Conservation (phyloP, 176 grass and related monocot genomes). For the Chloris gayana region DNA sequence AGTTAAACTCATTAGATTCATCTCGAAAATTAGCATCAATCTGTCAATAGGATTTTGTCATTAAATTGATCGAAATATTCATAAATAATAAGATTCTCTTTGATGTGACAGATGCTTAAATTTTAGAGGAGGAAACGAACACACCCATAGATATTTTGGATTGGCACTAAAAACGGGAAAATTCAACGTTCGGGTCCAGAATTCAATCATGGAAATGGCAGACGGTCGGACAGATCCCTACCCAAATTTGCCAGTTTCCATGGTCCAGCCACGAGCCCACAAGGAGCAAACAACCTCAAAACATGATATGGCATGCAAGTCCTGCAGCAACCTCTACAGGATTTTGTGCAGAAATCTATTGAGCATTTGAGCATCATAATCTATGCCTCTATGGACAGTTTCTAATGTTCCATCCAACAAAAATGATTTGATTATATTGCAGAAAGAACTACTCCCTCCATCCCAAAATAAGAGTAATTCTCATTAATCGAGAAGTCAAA, state of each 20-base stretch:
- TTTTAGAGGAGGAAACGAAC: too few species aligned
- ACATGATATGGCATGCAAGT: constrained; percentile 1
- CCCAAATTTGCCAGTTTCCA: constrained; percentile 23
- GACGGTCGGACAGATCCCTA: constrained; percentile 9
- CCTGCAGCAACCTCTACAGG: neutral
- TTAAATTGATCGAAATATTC: too few species aligned
- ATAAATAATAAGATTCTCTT: too few species aligned
- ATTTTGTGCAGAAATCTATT: neutral
- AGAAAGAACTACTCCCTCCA: neutral
- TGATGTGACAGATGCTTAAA: too few species aligned
- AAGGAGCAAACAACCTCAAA: constrained; percentile 23
- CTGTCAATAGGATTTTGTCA: too few species aligned
- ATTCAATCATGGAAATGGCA: neutral
- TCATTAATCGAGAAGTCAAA: too few species aligned
- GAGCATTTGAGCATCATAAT: neutral
- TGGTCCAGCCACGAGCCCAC: neutral
- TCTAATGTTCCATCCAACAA: neutral
- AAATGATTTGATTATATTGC: neutral
- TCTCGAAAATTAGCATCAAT: too few species aligned
- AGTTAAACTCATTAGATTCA: too few species aligned
- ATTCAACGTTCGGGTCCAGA: neutral
- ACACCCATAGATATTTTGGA: neutral
- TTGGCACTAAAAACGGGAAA: neutral
- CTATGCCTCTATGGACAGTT: neutral
- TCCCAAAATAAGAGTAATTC: too few species aligned